Conservation (phyloP, 2,329 filamentous ascomycete genomes). For the Emergomyces pasteurianus region DNA sequence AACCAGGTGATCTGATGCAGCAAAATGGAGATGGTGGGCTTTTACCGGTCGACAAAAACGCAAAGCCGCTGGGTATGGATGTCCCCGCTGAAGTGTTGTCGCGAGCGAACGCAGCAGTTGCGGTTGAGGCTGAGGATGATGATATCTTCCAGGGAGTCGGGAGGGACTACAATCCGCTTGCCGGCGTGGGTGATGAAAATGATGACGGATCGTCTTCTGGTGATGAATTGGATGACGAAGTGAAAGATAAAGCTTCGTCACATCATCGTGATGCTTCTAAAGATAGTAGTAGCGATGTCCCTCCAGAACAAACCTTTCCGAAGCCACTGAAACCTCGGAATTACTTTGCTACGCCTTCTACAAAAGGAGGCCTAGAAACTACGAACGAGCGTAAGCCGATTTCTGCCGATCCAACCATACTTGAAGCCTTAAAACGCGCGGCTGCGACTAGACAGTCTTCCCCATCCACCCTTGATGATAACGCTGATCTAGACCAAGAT, state of each 20-base stretch:
- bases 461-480: constrained; percentile 30
- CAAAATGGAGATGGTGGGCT: constrained; percentile 18
- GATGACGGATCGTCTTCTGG: constrained; percentile 24
- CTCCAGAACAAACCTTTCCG: not conserved
- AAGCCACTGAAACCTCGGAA: constrained; percentile 31
- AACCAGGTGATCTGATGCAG: constrained; percentile 20
- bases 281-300: not conserved
- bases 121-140: constrained; percentile 40
- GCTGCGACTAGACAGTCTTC: constrained; percentile 46
- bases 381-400: constrained; percentile 28
- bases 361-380: constrained; percentile 29
- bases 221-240: constrained; percentile 29
- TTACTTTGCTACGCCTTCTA: constrained; percentile 30
- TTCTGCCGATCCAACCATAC: constrained; percentile 62
- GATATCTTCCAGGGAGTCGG: constrained; percentile 53
- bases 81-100: constrained; percentile 33
- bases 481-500: constrained; percentile 44
- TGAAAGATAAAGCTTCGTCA: constrained; percentile 9
- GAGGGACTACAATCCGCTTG: constrained; percentile 49
- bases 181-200: constrained; percentile 38
- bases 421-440: constrained; percentile 77
- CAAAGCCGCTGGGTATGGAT: constrained; percentile 40
- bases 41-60: constrained; percentile 33
- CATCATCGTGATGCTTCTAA: constrained; percentile 5
- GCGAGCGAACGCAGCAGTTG: constrained; percentile 18